Percentiles rank a stretch among this genome's conserved stretches.
Evolutionary conservation across 139 green algal species (phyloP).

Genomic region (Chlorella sp.): DNA sequence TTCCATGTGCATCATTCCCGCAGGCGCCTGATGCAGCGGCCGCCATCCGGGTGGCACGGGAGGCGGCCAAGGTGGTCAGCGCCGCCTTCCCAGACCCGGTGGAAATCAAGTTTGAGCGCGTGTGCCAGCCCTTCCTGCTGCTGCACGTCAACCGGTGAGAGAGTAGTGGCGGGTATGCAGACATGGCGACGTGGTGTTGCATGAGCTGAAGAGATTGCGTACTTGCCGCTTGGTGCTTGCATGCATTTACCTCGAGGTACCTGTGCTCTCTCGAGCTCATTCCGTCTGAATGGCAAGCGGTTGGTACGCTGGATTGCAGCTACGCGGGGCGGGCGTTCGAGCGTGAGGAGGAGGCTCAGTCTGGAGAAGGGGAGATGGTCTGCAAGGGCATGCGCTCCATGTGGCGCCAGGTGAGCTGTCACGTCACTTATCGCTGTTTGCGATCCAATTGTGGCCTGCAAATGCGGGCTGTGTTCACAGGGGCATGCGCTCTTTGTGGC

Average conservation of each 20-base stretch:
- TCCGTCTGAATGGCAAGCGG: not conserved
- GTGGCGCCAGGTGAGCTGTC: constrained; percentile 24
- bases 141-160: constrained; percentile 82
- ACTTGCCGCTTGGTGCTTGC: no score
- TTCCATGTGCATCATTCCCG: no score
- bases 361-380: constrained; percentile 46
- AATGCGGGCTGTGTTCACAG: not conserved
- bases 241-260: no score
- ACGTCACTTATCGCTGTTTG: not conserved
- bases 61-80: constrained; percentile 51
- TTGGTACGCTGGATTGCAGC: constrained; percentile 39
- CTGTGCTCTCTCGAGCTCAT: no score
- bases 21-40: constrained; percentile 2
- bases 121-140: constrained; percentile 77
- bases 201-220: no score
- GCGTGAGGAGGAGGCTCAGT: constrained; percentile 48
- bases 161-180: no score
- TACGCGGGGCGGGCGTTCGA: constrained; percentile 76
- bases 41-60: constrained; percentile 34
- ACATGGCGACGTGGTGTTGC: no score
- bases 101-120: constrained; percentile 76
- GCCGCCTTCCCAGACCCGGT: constrained; percentile 65
- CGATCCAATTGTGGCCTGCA: no score
- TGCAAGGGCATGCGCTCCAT: constrained; percentile 77
- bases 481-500: not conserved